Conservation (phyloP, 2,329 filamentous ascomycete species). For the Ophiostoma australiae region DNA sequence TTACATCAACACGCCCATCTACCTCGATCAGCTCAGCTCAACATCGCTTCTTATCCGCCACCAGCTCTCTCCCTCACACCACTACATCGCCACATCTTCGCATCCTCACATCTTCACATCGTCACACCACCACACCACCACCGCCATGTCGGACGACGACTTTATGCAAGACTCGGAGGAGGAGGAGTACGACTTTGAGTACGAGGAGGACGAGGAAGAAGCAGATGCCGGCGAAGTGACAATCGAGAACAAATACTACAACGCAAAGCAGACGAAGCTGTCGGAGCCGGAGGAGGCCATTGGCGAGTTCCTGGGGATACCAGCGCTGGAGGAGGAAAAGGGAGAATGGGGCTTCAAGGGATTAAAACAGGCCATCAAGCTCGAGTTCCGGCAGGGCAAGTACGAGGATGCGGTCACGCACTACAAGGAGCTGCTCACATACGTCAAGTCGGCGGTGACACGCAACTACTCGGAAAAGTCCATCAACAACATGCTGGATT, state of each 20-base stretch:
- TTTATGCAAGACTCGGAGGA: slow-evolving; percentile 91
- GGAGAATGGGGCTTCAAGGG: slow-evolving; percentile 99
- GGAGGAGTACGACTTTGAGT: slow-evolving; percentile 96
- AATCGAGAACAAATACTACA: slow-evolving; percentile 99
- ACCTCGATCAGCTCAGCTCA: not conserved
- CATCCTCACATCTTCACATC: no score
- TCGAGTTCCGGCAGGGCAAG: slow-evolving; percentile 86
- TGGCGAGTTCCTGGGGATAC: slow-evolving; percentile 85
- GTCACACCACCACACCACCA: slow-evolving; percentile 1
- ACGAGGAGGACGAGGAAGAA: slow-evolving; percentile 84
- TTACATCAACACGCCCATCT: not conserved
- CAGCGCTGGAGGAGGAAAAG: slow-evolving; percentile 79
- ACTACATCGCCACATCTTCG: not conserved
- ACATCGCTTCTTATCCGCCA: not conserved
- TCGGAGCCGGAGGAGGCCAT: slow-evolving; percentile 84
- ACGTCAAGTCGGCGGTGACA: slow-evolving; percentile 94
- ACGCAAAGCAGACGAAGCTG: slow-evolving; percentile 92
- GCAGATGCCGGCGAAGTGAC: slow-evolving; percentile 84
- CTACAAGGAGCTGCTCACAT: slow-evolving; percentile 91
- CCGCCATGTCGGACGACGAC: slow-evolving; percentile 76
- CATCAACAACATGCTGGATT: slow-evolving; percentile 98
- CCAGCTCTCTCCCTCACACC: not conserved
- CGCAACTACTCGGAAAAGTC: slow-evolving; percentile 99
- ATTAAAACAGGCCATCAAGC: slow-evolving; percentile 94
- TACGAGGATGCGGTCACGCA: slow-evolving; percentile 87